A percentile compares a stretch with the other conserved stretches of the same genome.
phyloP scores from a whole-genome alignment of 345 rosid genomes.

The Citrus sinensis region DVS_A1.0 CM039163.1:51513001-51513500 shows the following conservation, averaged over 20 bases:
- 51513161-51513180: constrained; percentile 96
- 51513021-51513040: constrained; percentile 62
- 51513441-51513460: constrained; percentile 52
- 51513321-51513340: not conserved
- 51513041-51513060: constrained; percentile 85
- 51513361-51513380: not conserved
- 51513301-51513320: not conserved
- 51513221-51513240: constrained; percentile 33
- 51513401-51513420: constrained; percentile 50
- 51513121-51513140: constrained; percentile 9
- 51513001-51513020: constrained; percentile 34
- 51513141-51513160: constrained; percentile 54
- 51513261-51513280: not conserved
- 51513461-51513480: constrained; percentile 61
- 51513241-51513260: not conserved
- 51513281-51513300: not conserved
- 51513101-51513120: not conserved
- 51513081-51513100: constrained; percentile 45
- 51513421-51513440: constrained; percentile 44
- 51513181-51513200: constrained; percentile 78
- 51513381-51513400: not conserved
- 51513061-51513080: constrained; percentile 67
- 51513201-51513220: constrained; percentile 59
- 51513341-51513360: not conserved
- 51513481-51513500: constrained; percentile 59